Evolutionary conservation across 2,329 filamentous ascomycete species (phyloP).

Genomic region (Apiospora hydei): DNA sequence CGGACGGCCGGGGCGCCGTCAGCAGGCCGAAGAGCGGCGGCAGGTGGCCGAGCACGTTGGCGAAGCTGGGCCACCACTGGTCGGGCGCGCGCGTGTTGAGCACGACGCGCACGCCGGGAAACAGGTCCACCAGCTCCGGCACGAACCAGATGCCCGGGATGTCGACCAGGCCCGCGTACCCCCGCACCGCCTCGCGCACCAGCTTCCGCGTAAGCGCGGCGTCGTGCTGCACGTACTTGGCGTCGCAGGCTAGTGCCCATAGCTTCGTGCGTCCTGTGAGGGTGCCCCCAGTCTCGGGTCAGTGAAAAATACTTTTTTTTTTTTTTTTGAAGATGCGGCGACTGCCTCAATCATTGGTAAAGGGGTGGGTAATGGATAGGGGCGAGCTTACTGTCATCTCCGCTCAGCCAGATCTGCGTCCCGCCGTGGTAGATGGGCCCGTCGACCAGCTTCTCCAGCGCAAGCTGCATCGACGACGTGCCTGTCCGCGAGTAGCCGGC

Average conservation of each 20-base stretch:
- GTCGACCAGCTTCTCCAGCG: conserved; percentile 25
- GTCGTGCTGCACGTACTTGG: conserved; percentile 20
- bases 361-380: neutral
- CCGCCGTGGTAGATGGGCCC: conserved; percentile 28
- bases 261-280: neutral
- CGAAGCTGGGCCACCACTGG: conserved; percentile 34
- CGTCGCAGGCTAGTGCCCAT: conserved; percentile 20
- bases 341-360: too few species aligned
- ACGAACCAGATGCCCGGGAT: conserved; percentile 22
- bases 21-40: conserved; percentile 1
- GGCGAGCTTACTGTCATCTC: neutral
- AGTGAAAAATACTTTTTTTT: neutral
- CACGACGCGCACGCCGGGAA: conserved; percentile 35
- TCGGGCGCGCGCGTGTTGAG: conserved; percentile 36
- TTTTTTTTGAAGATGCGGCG: neutral
- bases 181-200: conserved; percentile 22
- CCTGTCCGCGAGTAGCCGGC: conserved; percentile 29
- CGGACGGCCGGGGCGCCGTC: neutral
- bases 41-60: conserved; percentile 25
- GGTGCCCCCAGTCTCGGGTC: neutral
- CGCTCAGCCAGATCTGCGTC: conserved; percentile 25
- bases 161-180: conserved; percentile 23
- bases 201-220: neutral
- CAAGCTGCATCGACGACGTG: conserved; percentile 28
- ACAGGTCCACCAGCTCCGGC: conserved; percentile 33